These are phyloP conservation scores for Eutypa lata DNA, from an alignment of 2,329 filamentous ascomycete genomes.

Conservation along the genomic window DNA sequence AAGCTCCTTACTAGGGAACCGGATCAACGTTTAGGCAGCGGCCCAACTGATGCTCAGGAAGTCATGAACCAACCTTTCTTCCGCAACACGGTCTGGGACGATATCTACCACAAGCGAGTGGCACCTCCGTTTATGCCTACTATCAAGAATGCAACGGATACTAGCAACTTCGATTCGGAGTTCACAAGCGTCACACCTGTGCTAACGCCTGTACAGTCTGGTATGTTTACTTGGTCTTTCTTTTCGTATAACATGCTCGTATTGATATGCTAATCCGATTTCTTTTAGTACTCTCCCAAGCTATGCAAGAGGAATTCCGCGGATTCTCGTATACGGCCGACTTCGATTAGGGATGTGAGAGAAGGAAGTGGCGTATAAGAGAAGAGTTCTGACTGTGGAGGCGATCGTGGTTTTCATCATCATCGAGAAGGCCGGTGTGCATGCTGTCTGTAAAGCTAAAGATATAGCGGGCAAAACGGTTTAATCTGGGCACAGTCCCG, in stretches of 20 bases:
- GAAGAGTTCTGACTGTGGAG: background rate
- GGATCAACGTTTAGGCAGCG: constrained; percentile 86
- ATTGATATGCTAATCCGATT: constrained; percentile 21
- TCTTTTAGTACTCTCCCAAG: constrained; percentile 91
- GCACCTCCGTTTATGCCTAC: constrained; percentile 84
- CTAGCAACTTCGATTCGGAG: constrained; percentile 98
- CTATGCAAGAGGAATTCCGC: constrained; percentile 99
- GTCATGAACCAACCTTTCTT: constrained; percentile 99
- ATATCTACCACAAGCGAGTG: constrained; percentile 94
- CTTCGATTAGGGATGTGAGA: constrained; percentile 59
- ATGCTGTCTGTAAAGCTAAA: no score
- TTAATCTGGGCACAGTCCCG: no score
- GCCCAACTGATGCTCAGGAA: constrained; percentile 95
- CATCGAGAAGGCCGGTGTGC: no score
- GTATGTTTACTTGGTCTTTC: constrained; percentile 53
- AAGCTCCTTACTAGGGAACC: constrained; percentile 95
- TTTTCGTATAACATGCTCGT: background rate
- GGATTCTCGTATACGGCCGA: constrained; percentile 97
- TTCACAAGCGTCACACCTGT: constrained; percentile 98
- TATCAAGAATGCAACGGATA: constrained; percentile 91
- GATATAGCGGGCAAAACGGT: no score
- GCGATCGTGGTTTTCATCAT: no score
- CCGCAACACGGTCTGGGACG: constrained; percentile 96
- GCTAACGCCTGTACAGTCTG: constrained; percentile 92
- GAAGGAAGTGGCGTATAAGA: constrained; percentile 4